phyloP scores from a whole-genome alignment of 2,329 filamentous ascomycete species.

The Metarhizium anisopliae region DNA sequence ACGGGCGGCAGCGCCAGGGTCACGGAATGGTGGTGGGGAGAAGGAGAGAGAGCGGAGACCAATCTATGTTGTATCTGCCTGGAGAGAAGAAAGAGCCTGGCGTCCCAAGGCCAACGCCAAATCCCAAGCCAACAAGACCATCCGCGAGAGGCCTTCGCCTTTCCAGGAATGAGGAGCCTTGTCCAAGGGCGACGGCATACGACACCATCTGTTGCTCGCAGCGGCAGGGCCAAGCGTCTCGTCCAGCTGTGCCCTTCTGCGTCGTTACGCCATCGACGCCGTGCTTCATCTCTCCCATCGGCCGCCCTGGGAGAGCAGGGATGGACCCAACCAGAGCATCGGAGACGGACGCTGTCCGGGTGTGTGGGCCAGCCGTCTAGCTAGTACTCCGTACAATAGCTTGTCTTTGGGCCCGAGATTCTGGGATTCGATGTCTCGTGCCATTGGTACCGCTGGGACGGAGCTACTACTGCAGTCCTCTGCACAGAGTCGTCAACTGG shows the following conservation, averaged over 20 bases:
- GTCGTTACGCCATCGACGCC: neutral
- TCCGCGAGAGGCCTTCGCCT: neutral
- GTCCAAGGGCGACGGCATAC: too few species aligned
- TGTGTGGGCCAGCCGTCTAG: neutral
- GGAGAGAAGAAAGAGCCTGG: neutral
- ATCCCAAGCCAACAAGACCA: neutral
- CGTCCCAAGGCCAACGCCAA: neutral
- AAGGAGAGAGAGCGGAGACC: neutral
- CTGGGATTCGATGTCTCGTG: conserved; percentile 2
- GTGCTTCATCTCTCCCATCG: neutral
- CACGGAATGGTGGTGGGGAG: neutral
- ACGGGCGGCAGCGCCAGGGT: neutral
- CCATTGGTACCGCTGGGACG: neutral
- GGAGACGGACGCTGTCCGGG: conserved; percentile 17
- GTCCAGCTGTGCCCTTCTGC: neutral
- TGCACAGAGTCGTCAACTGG: neutral
- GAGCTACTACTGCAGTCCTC: too few species aligned
- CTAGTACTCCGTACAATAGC: neutral
- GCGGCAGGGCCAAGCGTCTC: neutral
- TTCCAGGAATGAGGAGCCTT: too few species aligned
- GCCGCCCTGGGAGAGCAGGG: conserved; percentile 1
- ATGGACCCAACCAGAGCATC: conserved; percentile 5
- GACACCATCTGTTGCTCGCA: too few species aligned
- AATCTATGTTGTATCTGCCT: neutral
- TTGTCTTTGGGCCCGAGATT: conserved; percentile 1